Percentiles rank a stretch among this genome's conserved stretches.
Evolutionary conservation across 495 filamentous ascomycete species (phyloP).

Genomic region (Daldinia concentrica): DNA sequence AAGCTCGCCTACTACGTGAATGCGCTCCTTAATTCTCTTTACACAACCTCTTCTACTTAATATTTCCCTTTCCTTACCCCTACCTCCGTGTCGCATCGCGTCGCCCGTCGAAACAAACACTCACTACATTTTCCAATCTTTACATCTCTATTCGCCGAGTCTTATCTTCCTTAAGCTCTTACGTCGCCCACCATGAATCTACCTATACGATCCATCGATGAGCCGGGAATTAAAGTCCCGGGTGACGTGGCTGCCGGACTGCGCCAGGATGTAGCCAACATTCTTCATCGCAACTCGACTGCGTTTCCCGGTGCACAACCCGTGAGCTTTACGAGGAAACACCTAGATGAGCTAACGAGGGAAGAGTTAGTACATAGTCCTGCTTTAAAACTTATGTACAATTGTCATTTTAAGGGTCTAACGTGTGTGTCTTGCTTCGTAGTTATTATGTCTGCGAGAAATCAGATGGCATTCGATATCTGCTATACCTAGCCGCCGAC

Average conservation of each 20-base stretch:
- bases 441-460: slow-evolving; percentile 98
- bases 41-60: slow-evolving; percentile 16
- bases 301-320: slow-evolving; percentile 94
- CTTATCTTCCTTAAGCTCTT: not conserved
- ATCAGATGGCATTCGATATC: slow-evolving; percentile 93
- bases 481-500: slow-evolving; percentile 81
- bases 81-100: slow-evolving; percentile 19
- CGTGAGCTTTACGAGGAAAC: slow-evolving; percentile 83
- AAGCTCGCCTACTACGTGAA: slow-evolving; percentile 8
- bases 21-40: not conserved
- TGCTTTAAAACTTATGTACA: not conserved
- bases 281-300: slow-evolving; percentile 72
- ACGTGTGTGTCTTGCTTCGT: not conserved
- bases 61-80: not conserved
- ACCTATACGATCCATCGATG: slow-evolving; percentile 55
- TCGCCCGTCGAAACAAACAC: slow-evolving; percentile 12
- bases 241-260: slow-evolving; percentile 65
- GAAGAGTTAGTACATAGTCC: slow-evolving; percentile 66
- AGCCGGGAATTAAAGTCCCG: slow-evolving; percentile 73
- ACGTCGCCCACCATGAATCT: slow-evolving; percentile 19
- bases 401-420: slow-evolving; percentile 4
- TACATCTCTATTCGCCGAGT: slow-evolving; percentile 1
- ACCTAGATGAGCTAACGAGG: slow-evolving; percentile 78
- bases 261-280: slow-evolving; percentile 75
- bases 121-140: not conserved